Conservation (phyloP, 345 rosid genomes). For the Gossypium australe region DNA sequence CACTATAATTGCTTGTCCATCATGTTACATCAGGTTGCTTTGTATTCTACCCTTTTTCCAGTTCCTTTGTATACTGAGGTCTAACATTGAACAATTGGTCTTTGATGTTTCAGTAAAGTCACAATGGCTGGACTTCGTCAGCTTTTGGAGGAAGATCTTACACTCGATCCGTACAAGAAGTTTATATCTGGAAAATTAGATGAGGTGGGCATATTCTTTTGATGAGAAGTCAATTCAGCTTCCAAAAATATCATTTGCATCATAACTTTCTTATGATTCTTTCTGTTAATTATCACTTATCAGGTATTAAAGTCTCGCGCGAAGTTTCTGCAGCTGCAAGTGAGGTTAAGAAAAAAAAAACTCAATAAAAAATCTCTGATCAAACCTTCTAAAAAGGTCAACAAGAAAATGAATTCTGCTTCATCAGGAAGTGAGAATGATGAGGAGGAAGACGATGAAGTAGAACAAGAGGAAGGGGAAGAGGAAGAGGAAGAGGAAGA, state of each 20-base stretch:
- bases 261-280: conserved; percentile 4
- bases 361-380: conserved; percentile 29
- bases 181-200: conserved; percentile 58
- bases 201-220: conserved; percentile 34
- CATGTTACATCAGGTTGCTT: neutral
- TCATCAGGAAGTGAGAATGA: conserved; percentile 36
- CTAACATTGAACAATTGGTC: neutral
- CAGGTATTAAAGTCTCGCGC: conserved; percentile 39
- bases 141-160: conserved; percentile 79
- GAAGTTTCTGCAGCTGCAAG: conserved; percentile 36
- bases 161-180: conserved; percentile 65
- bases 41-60: neutral
- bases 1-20: neutral
- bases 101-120: conserved; percentile 39
- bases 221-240: conserved; percentile 8
- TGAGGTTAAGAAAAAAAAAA: conserved; percentile 38
- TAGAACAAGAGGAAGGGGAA: conserved; percentile 20
- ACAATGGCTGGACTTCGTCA: conserved; percentile 85
- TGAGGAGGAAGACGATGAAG: conserved; percentile 44
- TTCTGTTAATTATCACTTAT: conserved; percentile 11
- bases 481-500: conserved; percentile 29
- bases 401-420: conserved; percentile 34
- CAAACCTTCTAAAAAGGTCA: conserved; percentile 34
- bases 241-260: neutral
- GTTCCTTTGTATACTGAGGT: neutral